Base-by-base conservation (phyloP, 805 yeast genomes). In the Kodamaea sagamina region DNA sequence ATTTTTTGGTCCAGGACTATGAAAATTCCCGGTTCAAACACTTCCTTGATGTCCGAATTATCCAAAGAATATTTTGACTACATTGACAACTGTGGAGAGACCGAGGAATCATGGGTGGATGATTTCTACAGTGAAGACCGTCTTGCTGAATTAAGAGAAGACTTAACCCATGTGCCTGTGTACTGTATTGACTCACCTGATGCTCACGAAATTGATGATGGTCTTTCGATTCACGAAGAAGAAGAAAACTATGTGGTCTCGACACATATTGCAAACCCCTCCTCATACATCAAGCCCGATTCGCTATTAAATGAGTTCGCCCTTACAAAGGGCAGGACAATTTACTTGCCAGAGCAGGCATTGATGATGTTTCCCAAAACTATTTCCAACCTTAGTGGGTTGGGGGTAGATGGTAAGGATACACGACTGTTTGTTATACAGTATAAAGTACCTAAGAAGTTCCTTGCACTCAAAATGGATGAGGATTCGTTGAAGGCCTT, bases 191-290 rank as follows among this genome's bases (percentile, higher is more conserved):
- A 93, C 63, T 74, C 84, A 2, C 78, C 70, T 3, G 74, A 73
- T 32, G 96, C 98, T 0, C 84, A 84, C 51, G 98, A 93, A 61
- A 85, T 93, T 46, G 99, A 92, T 62, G 99, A 92, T 63, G 99
- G 97, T 36, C 72, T 92, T 19, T 79, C 96, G 1, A 68, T 92
- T 13, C 68, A 67, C 34, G 49, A 47, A 3, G 41, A 57, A 2
- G 54, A 53, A 21, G 48, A 50, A 19, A 55, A 55, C 10, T 78
- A 66, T 51, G 64, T 68, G 7, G 51, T 90, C 4, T 76, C 83
- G 22, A 72, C 89, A 1, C 96, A 86, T 59, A 79, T 92, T 48
- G 97, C 98, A 1, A 89, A 92, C 59, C 97, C 97, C 0, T 72
- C 88, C 0, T 83, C 96, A 0, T 78, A 74, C 48, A 61, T 87